Conservation (phyloP, 2,329 filamentous ascomycete genomes). For the Pseudonectria buxi region DNA sequence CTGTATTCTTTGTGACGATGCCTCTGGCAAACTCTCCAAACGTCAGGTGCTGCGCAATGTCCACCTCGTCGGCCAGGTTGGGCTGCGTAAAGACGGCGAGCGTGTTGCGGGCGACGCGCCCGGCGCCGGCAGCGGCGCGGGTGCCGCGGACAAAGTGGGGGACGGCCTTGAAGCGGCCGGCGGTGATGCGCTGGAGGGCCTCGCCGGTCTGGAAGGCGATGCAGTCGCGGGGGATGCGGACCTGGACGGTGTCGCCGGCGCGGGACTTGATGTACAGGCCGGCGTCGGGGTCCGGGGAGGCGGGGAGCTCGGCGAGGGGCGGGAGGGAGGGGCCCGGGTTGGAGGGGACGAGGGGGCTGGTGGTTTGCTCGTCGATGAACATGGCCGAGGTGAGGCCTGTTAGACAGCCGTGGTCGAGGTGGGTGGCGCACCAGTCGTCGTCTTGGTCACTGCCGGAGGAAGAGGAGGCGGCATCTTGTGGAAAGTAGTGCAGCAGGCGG, state of each 20-base stretch:
- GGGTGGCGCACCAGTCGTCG: constrained; percentile 92
- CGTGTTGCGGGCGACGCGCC: constrained; percentile 70
- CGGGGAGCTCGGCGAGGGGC: constrained; percentile 61
- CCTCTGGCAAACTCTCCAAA: constrained; percentile 71
- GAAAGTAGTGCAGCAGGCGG: constrained; percentile 87
- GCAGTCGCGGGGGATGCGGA: constrained; percentile 83
- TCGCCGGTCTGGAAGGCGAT: constrained; percentile 96
- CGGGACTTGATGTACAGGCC: constrained; percentile 94
- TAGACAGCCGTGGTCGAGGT: constrained; percentile 86
- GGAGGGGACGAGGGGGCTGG: constrained; percentile 29
- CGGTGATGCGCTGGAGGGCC: constrained; percentile 81
- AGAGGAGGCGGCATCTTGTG: constrained; percentile 40
- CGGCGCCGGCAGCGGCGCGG: constrained; percentile 43
- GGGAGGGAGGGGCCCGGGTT: constrained; percentile 27
- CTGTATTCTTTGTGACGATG: constrained; percentile 54
- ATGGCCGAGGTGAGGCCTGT: constrained; percentile 92
- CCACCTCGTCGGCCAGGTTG: constrained; percentile 75
- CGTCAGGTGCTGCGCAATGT: constrained; percentile 57
- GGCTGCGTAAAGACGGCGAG: constrained; percentile 96
- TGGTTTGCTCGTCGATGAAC: constrained; percentile 74
- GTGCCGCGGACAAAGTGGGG: constrained; percentile 90
- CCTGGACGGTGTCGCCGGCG: constrained; percentile 75
- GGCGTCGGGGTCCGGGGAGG: constrained; percentile 74
- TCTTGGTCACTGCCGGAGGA: too few species aligned
- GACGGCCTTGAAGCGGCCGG: constrained; percentile 87